phyloP scores from a whole-genome alignment of 176 grass and related monocot genomes.

The Oryza coarctata region DNA sequence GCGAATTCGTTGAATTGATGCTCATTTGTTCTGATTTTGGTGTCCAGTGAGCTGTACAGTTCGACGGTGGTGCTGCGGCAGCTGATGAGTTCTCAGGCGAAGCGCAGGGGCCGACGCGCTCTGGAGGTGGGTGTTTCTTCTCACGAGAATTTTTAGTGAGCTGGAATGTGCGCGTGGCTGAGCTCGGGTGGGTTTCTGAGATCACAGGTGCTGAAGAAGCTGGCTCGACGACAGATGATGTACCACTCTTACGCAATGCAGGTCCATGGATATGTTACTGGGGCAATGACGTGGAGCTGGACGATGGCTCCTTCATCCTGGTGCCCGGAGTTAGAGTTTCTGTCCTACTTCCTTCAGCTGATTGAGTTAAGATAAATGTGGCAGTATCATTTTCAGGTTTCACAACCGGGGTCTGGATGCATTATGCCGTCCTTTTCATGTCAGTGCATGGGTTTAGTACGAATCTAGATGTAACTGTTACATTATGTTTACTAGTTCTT shows the following conservation, averaged over 20 bases:
- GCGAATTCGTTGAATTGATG: constrained; percentile 10
- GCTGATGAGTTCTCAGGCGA: constrained; percentile 71
- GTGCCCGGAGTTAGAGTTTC: constrained; percentile 71
- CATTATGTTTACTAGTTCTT: background rate
- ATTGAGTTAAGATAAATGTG: background rate
- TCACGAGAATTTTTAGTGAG: background rate
- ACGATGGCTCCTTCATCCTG: constrained; percentile 63
- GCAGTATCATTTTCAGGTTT: constrained; percentile 27
- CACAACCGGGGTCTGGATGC: background rate
- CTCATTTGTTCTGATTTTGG: constrained; percentile 24
- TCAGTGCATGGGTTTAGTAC: constrained; percentile 20
- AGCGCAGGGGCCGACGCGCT: constrained; percentile 83
- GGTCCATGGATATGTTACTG: constrained; percentile 79
- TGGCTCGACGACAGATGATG: constrained; percentile 83
- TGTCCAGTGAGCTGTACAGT: constrained; percentile 62
- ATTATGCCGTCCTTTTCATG: constrained; percentile 27
- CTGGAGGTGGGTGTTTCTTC: constrained; percentile 61
- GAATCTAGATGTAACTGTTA: constrained; percentile 2
- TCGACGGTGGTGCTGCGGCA: constrained; percentile 86
- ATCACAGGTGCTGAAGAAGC: constrained; percentile 82
- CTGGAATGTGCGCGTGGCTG: constrained; percentile 4
- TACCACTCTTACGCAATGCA: constrained; percentile 93
- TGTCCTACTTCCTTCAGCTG: constrained; percentile 24
- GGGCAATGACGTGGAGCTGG: constrained; percentile 31
- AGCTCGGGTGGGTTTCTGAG: background rate